Conservation (phyloP, 1,139 yeast genomes). For the Debaryomyces psychrophilus region DNA sequence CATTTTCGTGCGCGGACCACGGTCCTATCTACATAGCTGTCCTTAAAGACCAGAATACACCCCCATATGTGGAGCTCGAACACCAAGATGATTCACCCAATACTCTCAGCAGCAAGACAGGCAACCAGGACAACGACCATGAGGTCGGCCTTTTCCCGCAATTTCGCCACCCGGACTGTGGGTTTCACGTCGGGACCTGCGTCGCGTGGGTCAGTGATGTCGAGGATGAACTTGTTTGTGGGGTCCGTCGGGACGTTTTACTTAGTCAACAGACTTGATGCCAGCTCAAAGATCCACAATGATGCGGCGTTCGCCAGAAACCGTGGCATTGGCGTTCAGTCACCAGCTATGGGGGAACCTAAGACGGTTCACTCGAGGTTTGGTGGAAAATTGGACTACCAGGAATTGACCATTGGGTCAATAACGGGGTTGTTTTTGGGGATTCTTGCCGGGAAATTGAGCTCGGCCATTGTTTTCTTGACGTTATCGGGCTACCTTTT, state of each 20-base stretch:
- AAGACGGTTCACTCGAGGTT: conserved; percentile 23
- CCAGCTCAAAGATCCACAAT: conserved; percentile 12
- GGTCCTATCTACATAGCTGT: not conserved
- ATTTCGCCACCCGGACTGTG: not conserved
- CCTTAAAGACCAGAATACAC: not conserved
- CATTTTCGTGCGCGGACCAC: conserved; percentile 3
- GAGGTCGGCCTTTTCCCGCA: conserved; percentile 1
- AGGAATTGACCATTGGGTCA: conserved; percentile 70
- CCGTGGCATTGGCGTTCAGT: not conserved
- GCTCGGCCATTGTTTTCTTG: conserved; percentile 58
- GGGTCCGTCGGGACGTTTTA: conserved; percentile 7
- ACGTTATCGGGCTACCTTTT: conserved; percentile 55
- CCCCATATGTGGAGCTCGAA: not conserved
- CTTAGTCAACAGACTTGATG: conserved; percentile 1
- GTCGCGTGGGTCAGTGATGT: not conserved
- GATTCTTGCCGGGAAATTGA: conserved; percentile 64
- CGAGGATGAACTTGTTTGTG: conserved; percentile 6
- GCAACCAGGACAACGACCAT: conserved; percentile 1
- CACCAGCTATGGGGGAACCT: not conserved
- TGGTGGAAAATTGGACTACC: conserved; percentile 54
- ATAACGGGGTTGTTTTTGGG: conserved; percentile 67
- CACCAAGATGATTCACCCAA: conserved; percentile 5
- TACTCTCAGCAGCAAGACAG: not conserved
- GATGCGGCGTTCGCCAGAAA: conserved; percentile 10
- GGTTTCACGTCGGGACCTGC: not conserved